These are phyloP conservation scores for Triangularia setosa DNA, from an alignment of 2,329 filamentous ascomycete species.

Conservation along the genomic window DNA sequence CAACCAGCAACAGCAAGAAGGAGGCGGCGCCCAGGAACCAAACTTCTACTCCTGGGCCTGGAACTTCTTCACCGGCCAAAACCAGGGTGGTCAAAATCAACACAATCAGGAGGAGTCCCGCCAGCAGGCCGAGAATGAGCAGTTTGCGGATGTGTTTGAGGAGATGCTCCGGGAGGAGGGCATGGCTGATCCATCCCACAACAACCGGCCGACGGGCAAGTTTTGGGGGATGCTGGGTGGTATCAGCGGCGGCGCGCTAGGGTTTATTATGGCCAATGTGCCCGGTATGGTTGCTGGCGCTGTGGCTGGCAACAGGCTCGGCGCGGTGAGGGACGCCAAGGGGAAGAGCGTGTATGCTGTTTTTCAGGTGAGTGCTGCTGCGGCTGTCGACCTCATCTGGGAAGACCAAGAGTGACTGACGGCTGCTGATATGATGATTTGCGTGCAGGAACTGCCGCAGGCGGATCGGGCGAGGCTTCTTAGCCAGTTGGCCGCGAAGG, in stretches of 20 bases:
- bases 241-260: slow-evolving; percentile 80
- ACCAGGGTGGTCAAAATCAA: slow-evolving; percentile 22
- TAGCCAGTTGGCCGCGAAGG: slow-evolving; percentile 77
- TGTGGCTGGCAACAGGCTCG: slow-evolving; percentile 88
- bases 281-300: slow-evolving; percentile 85
- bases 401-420: not conserved
- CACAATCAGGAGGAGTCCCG: slow-evolving; percentile 32
- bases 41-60: slow-evolving; percentile 74
- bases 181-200: slow-evolving; percentile 67
- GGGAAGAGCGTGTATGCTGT: slow-evolving; percentile 95
- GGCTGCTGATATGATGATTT: not conserved
- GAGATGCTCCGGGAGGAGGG: slow-evolving; percentile 86
- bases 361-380: slow-evolving; percentile 54
- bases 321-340: slow-evolving; percentile 80
- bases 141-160: slow-evolving; percentile 86
- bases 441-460: slow-evolving; percentile 68
- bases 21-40: slow-evolving; percentile 29
- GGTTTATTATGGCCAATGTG: slow-evolving; percentile 92
- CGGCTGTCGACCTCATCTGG: slow-evolving; percentile 8
- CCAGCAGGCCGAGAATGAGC: slow-evolving; percentile 50
- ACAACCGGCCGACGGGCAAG: slow-evolving; percentile 58
- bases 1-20: slow-evolving; percentile 29
- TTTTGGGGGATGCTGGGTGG: slow-evolving; percentile 89
- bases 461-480: slow-evolving; percentile 76
- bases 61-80: slow-evolving; percentile 50